Base-by-base conservation (phyloP, 331 rosid genomes). In the Spiraea crenata region DNA sequence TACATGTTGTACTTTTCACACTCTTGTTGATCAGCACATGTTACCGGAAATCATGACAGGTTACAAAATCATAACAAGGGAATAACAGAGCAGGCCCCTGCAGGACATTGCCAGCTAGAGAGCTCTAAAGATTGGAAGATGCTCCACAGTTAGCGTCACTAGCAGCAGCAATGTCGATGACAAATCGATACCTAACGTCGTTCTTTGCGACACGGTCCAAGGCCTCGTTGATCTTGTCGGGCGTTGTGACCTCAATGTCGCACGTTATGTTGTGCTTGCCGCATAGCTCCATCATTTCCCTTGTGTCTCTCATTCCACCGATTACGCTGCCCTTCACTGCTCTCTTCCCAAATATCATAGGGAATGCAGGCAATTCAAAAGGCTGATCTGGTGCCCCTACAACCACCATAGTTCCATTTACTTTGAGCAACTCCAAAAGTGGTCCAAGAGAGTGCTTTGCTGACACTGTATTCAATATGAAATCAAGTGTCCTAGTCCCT, bases 311-410 rank as follows among this genome's bases (percentile, higher is more conserved):
- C 13, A 88, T 88, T 73, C 92, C 87, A 55, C 97, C 95, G 2
- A 88, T 88, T 14, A 90, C 76, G 5, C 90, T 88, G 19, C 97
- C 97, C 75, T 84, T 85, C 71, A 88, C 86, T 0, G 92, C 60
- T 61, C 90, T 84, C 41, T 90, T 90, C 0, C 96, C 96, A 37
- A 90, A 88, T 78, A 90, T 82, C 48, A 90, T 46, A 5, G 95
- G 92, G 66, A 88, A 90, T 14, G 90, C 82, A 0, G 90, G 92
- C 65, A 90, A 40, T 31, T 88, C 76, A 0, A 86, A 12, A 15
- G 95, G 95, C 73, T 88, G 76, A 34, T 82, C 89, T 0, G 96
- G 96, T 17, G 95, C 96, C 14, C 95, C 96, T 9, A 88, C 84
- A 10, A 90, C 44, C 31, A 76, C 84, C 50, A 90, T 57, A 3